A percentile compares a stretch with the other conserved stretches of the same genome.
Evolutionary conservation across 768 basidiomycete species (phyloP).

Genomic region (Kwoniella bestiolae): DNA sequence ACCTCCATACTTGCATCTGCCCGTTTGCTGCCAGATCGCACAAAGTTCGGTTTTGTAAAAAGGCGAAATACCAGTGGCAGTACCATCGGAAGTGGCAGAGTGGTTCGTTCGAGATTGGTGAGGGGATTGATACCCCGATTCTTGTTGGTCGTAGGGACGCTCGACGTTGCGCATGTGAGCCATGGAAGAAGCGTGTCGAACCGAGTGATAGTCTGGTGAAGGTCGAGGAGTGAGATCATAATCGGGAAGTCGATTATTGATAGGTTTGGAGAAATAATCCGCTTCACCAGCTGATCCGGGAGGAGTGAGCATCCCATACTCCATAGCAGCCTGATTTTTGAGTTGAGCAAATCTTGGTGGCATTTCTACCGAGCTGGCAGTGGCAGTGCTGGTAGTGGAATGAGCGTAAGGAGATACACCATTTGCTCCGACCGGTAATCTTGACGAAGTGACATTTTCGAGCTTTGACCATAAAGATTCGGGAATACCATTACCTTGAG

Average conservation of each 20-base stretch:
- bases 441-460: constrained; percentile 19
- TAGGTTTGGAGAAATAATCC: background rate
- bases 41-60: constrained; percentile 50
- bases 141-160: background rate
- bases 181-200: constrained; percentile 1
- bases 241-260: background rate
- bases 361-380: background rate
- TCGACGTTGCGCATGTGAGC: background rate
- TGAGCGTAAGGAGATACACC: constrained; percentile 13
- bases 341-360: constrained; percentile 16
- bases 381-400: background rate
- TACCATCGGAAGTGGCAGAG: background rate
- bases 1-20: constrained; percentile 39
- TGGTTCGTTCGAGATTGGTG: background rate
- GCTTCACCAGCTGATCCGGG: background rate
- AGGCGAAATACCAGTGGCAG: constrained; percentile 4
- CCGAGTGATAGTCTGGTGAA: constrained; percentile 1
- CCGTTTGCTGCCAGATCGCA: constrained; percentile 30
- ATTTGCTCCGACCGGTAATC: constrained; percentile 13
- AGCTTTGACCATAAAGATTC: constrained; percentile 42
- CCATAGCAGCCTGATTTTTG: background rate
- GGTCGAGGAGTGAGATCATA: constrained; percentile 12
- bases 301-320: constrained; percentile 7
- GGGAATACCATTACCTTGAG: constrained; percentile 48
- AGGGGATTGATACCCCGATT: background rate